Conservation (phyloP, 1,284 basidiomycete genomes). For the Cryptococcus hybrid region DNA sequence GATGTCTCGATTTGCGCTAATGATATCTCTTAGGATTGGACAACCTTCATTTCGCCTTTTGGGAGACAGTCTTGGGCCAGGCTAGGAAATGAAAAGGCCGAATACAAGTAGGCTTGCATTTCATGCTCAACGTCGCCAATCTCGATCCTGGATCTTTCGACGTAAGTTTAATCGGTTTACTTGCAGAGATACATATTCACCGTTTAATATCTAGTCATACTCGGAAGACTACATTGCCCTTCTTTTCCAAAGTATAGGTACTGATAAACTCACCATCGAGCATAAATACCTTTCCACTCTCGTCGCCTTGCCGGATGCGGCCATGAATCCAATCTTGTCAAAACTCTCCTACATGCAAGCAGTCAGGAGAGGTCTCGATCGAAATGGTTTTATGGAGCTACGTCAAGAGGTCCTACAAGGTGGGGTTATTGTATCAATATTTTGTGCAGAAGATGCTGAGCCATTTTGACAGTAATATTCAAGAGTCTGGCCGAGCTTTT, state of each 20-base stretch:
- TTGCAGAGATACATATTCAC: conserved; percentile 1
- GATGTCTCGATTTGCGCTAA: background rate
- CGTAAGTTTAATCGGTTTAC: conserved; percentile 50
- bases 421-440: conserved; percentile 11
- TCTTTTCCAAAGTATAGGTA: conserved; percentile 60
- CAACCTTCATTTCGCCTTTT: conserved; percentile 57
- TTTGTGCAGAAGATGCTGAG: background rate
- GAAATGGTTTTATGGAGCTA: conserved; percentile 25
- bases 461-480: conserved; percentile 21
- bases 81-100: conserved; percentile 56
- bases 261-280: conserved; percentile 57
- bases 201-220: conserved; percentile 50
- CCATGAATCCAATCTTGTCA: conserved; percentile 30
- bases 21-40: conserved; percentile 60
- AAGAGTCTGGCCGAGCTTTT: conserved; percentile 24
- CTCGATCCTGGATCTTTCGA: conserved; percentile 64
- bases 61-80: conserved; percentile 63
- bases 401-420: conserved; percentile 21
- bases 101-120: conserved; percentile 65
- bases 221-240: conserved; percentile 60
- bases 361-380: conserved; percentile 11
- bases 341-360: conserved; percentile 11
- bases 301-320: conserved; percentile 28
- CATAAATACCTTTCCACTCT: conserved; percentile 58
- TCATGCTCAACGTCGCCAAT: conserved; percentile 64